Conservation (phyloP, 1,139 yeast species). For the Blastobotrys persicus region DNA sequence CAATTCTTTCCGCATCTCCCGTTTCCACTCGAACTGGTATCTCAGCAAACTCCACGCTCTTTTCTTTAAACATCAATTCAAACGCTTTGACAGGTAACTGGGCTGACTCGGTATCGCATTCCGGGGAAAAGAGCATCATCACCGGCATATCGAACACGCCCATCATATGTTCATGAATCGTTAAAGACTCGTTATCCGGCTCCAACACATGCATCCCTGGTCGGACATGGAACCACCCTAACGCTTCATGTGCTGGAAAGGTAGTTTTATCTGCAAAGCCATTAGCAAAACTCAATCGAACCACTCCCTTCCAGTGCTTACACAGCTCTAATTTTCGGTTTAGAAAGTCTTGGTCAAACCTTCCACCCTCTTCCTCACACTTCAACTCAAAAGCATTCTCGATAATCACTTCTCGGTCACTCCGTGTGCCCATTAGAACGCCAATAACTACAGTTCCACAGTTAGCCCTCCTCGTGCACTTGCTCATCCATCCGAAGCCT, state of each 20-base stretch:
- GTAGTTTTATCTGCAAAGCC: conserved; percentile 30
- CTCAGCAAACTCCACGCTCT: conserved; percentile 25
- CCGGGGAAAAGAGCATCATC: conserved; percentile 25
- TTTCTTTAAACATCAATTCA: conserved; percentile 30
- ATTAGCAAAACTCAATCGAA: conserved; percentile 3
- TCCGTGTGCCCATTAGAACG: conserved; percentile 35
- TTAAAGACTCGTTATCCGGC: conserved; percentile 24
- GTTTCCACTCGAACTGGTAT: conserved; percentile 33
- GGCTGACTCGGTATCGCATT: conserved; percentile 13
- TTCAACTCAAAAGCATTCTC: conserved; percentile 37
- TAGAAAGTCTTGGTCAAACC: conserved; percentile 28
- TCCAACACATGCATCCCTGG: conserved; percentile 19
- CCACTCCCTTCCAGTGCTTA: conserved; percentile 17
- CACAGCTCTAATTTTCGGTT: conserved; percentile 29
- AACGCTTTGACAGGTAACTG: conserved; percentile 35
- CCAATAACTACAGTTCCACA: conserved; percentile 32
- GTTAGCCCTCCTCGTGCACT: conserved; percentile 7
- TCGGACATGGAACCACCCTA: conserved; percentile 36
- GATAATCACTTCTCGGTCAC: conserved; percentile 31
- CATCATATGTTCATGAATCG: conserved; percentile 26
- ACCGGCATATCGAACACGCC: conserved; percentile 24
- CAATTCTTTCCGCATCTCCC: conserved; percentile 39
- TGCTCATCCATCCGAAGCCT: conserved; percentile 16
- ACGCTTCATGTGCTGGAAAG: conserved; percentile 34
- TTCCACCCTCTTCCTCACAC: conserved; percentile 17